Percentiles rank a stretch among this genome's conserved stretches.
These are phyloP conservation scores for Haplosporangium sp. DNA, from an alignment of 371 early-diverging fungal species.

Conservation along the genomic window DNA sequence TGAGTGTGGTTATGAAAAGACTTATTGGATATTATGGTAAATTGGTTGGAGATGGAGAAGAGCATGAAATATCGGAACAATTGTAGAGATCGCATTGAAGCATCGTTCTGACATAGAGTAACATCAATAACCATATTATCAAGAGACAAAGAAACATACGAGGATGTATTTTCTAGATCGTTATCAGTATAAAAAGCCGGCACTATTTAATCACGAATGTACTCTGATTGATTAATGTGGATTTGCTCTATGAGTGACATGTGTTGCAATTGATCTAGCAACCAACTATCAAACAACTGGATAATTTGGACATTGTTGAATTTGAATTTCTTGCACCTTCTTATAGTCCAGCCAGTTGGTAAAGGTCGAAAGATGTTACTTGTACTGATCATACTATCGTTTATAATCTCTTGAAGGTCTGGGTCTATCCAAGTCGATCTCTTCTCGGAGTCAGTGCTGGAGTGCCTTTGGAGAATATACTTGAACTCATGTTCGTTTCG, in stretches of 20 bases:
- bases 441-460: too few species aligned
- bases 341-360: background rate
- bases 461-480: background rate
- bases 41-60: slow-evolving; percentile 36
- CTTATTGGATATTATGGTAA: slow-evolving; percentile 36
- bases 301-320: background rate
- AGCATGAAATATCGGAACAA: slow-evolving; percentile 13
- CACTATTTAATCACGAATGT: background rate
- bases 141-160: too few species aligned
- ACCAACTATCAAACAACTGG: slow-evolving; percentile 4
- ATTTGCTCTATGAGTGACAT: background rate
- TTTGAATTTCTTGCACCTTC: background rate
- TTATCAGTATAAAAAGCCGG: too few species aligned
- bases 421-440: background rate
- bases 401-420: background rate
- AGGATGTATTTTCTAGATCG: too few species aligned
- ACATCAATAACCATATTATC: too few species aligned
- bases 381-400: background rate
- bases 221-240: background rate
- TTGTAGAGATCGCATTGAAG: background rate
- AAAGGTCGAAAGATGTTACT: background rate
- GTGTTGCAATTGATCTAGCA: background rate
- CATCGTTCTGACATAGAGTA: too few species aligned
- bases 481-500: background rate
- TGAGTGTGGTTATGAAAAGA: slow-evolving; percentile 42